These are phyloP conservation scores for Aspergillus ellipticus DNA, from an alignment of 495 filamentous ascomycete species.

Conservation along the genomic window DNA sequence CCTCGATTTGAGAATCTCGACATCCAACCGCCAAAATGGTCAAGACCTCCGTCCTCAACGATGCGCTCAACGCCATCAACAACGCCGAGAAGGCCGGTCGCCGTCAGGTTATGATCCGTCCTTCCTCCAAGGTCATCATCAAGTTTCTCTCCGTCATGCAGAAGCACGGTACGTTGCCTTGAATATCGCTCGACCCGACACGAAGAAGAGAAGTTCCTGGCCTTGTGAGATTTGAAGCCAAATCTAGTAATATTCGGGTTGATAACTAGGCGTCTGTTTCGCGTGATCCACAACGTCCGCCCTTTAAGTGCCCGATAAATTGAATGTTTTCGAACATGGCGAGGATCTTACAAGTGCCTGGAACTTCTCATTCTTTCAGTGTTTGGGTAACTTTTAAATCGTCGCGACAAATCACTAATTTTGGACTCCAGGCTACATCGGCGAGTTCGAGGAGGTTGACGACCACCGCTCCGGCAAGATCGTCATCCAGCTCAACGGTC, in stretches of 20 bases:
- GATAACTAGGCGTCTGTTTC: constrained; percentile 99
- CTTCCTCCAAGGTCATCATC: constrained; percentile 97
- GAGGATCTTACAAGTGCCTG: constrained; percentile 92
- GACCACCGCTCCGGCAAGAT: constrained; percentile 99
- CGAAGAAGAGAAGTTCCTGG: neutral
- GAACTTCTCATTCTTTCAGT: constrained; percentile 41
- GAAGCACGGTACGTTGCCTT: constrained; percentile 80
- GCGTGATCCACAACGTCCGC: constrained; percentile 75
- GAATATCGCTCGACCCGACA: neutral
- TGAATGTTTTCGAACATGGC: constrained; percentile 48
- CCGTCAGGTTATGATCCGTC: constrained; percentile 95
- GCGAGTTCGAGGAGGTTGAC: constrained; percentile 99
- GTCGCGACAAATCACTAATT: constrained; percentile 21
- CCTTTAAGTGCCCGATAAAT: constrained; percentile 99
- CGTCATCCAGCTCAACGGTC: constrained; percentile 89
- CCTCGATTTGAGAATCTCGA: constrained; percentile 80
- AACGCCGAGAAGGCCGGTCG: constrained; percentile 99
- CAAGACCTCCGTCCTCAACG: constrained; percentile 96
- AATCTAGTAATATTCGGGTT: constrained; percentile 69
- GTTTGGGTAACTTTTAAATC: constrained; percentile 24
- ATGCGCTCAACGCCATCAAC: constrained; percentile 99
- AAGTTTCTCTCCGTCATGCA: constrained; percentile 99
- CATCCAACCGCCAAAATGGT: constrained; percentile 79
- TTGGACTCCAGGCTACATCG: constrained; percentile 87
- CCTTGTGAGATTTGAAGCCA: neutral